Conservation (phyloP, 1,284 basidiomycete genomes). For the Naganishia sp. region DNA sequence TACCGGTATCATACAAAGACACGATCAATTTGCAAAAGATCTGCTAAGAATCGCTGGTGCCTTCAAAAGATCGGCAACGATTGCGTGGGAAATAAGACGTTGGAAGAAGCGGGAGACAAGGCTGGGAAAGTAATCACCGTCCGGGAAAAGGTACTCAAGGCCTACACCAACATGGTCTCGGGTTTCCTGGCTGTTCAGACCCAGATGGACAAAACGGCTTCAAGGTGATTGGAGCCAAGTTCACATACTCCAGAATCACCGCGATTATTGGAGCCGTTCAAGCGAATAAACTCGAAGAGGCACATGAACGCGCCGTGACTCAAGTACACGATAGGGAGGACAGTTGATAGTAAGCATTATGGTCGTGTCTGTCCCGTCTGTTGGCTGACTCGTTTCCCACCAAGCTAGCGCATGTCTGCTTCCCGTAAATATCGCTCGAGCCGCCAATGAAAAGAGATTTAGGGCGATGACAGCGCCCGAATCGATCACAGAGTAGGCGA, state of each 20-base stretch:
- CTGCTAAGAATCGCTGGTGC: constrained; percentile 13
- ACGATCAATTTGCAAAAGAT: neutral
- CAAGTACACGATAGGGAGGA: neutral
- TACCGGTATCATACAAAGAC: neutral
- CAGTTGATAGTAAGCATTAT: constrained; percentile 11
- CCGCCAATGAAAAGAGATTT: no score
- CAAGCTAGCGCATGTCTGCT: no score
- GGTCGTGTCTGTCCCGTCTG: neutral
- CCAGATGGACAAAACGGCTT: neutral
- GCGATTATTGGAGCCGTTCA: constrained; percentile 2
- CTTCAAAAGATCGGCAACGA: constrained; percentile 16
- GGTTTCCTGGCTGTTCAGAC: neutral
- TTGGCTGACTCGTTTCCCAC: no score
- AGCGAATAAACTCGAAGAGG: constrained; percentile 5
- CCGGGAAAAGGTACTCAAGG: constrained; percentile 1
- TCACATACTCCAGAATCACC: constrained; percentile 6
- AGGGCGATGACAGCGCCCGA: no score
- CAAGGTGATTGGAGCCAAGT: constrained; percentile 5
- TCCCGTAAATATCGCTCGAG: no score
- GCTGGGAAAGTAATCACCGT: neutral
- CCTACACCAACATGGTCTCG: neutral
- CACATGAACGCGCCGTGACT: neutral
- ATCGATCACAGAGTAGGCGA: no score
- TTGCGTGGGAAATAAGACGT: constrained; percentile 5
- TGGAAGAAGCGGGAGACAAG: neutral